These are phyloP conservation scores for Aspergillus cavernicola DNA, from an alignment of 495 filamentous ascomycete genomes.

Conservation along the genomic window DNA sequence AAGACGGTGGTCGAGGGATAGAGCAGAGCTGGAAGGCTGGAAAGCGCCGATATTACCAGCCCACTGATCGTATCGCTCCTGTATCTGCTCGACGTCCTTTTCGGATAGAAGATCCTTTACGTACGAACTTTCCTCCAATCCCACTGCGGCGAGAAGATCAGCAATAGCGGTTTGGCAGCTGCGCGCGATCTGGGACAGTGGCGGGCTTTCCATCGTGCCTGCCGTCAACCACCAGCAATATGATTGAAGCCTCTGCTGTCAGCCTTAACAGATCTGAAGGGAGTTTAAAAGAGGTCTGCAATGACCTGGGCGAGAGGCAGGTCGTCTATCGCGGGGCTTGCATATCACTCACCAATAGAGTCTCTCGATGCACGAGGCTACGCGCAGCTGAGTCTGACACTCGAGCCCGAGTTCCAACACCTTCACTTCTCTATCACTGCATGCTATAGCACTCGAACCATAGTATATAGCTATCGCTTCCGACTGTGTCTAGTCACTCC, in stretches of 20 bases:
- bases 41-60: not conserved
- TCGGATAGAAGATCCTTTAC: not conserved
- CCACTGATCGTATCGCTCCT: not conserved
- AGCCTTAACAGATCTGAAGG: too few species aligned
- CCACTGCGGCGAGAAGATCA: not conserved
- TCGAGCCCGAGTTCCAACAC: too few species aligned
- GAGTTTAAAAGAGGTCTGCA: too few species aligned
- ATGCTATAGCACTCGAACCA: not conserved
- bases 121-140: not conserved
- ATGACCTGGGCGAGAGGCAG: too few species aligned
- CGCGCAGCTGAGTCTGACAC: not conserved
- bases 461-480: too few species aligned
- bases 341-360: not conserved
- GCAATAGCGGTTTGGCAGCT: not conserved
- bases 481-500: not conserved
- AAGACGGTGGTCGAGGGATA: constrained; percentile 1
- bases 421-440: not conserved
- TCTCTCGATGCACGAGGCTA: not conserved
- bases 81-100: not conserved
- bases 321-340: not conserved
- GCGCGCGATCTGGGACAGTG: not conserved
- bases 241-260: too few species aligned
- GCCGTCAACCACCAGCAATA: not conserved
- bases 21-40: not conserved
- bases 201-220: not conserved